Evolutionary conservation across 257 asterid species (phyloP), one percentile per base, ranked within the genome.

Genomic region (Oldenlandia corymbosa): DNA sequence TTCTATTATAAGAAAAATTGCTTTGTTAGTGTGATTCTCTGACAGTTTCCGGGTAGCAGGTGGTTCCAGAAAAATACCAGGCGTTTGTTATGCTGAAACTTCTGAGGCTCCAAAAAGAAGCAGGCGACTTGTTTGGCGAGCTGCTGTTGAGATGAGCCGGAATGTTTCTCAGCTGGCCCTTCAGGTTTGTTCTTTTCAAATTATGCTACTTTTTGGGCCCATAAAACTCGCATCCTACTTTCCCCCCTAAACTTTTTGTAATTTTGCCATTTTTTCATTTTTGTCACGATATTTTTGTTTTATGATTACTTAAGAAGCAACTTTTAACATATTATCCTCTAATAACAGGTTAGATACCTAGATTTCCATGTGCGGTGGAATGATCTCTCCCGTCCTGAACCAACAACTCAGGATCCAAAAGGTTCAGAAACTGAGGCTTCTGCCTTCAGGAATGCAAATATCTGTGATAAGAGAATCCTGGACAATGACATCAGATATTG

Each of bases 81-180:
- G 88, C 24, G 56, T 85, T 59, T 76, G 66, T 62, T 90, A 90
- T 69, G 67, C 71, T 58, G 95, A 82, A 71, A 88, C 86, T 64
- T 46, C 68, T 62, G 86, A 79, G 70, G 71, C 79, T 51, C 88
- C 89, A 24, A 84, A 71, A 78, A 79, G 76, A 79, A 85, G 79
- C 76, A 84, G 85, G 62, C 91, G 76, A 79, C 80, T 80, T 60
- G 68, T 80, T 73, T 90, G 96, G 96, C 85, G 88, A 69, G 84
- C 95, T 55, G 87, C 95, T 57, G 97, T 90, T 76, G 96, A 88
- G 70, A 81, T 72, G 73, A 76, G 95, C 79, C 74, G 74, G 81
- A 88, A 76, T 52, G 64, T 71, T 34, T 75, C 96, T 60, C 93
- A 85, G 75, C 88, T 87, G 67, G 95, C 95, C 43, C 93, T 87